These are phyloP conservation scores for Gleditsia sinensis DNA, from an alignment of 306 rosid species.

Conservation along the genomic window DNA sequence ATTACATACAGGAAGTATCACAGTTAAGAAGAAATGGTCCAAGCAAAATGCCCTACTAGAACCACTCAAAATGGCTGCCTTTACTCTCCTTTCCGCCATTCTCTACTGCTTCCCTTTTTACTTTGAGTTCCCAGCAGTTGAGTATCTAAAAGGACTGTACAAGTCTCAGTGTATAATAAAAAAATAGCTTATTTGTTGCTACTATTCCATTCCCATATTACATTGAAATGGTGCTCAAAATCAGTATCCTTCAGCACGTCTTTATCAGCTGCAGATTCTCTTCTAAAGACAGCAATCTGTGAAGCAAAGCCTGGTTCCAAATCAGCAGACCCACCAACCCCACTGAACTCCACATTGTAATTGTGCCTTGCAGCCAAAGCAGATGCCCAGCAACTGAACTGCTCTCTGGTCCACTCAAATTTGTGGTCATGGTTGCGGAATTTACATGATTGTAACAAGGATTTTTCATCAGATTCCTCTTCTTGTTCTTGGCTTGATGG, in stretches of 20 bases:
- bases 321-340: constrained; percentile 86
- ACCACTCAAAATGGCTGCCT: constrained; percentile 5
- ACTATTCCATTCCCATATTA: constrained; percentile 74
- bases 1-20: neutral
- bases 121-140: constrained; percentile 19
- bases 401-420: constrained; percentile 95
- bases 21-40: constrained; percentile 7
- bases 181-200: constrained; percentile 19
- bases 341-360: constrained; percentile 79
- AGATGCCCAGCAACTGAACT: constrained; percentile 82
- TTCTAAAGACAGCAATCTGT: constrained; percentile 89
- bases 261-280: constrained; percentile 35
- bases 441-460: constrained; percentile 59
- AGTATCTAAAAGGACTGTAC: constrained; percentile 22
- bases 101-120: constrained; percentile 7
- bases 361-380: constrained; percentile 68
- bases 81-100: neutral
- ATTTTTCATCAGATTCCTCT: constrained; percentile 72
- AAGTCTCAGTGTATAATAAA: neutral
- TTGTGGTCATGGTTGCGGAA: constrained; percentile 96
- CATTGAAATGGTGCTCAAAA: constrained; percentile 39
- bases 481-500: constrained; percentile 60
- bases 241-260: constrained; percentile 35
- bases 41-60: neutral
- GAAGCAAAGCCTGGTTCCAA: constrained; percentile 95